These are phyloP conservation scores for Ogataea paradorogensis DNA, from an alignment of 805 yeast genomes.

Conservation along the genomic window DNA sequence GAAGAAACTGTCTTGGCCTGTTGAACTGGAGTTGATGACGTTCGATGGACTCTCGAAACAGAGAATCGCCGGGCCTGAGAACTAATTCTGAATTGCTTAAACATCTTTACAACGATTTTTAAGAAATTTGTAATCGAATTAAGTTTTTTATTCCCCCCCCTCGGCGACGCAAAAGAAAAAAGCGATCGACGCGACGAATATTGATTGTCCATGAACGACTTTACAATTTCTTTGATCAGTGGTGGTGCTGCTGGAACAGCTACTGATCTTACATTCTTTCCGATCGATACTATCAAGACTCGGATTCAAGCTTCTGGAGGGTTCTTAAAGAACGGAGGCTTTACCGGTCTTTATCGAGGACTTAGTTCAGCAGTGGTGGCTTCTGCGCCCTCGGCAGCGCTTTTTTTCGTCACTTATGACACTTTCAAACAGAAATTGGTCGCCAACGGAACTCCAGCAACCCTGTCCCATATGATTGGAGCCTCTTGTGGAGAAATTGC, in stretches of 20 bases:
- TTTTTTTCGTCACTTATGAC: constrained; percentile 84
- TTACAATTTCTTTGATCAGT: constrained; percentile 34
- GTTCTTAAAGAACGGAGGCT: constrained; percentile 89
- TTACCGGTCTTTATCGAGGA: constrained; percentile 86
- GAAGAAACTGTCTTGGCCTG: constrained; percentile 23
- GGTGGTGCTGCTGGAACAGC: constrained; percentile 98
- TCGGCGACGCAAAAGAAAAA: background rate
- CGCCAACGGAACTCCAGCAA: constrained; percentile 30
- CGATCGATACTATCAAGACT: constrained; percentile 93
- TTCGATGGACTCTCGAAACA: constrained; percentile 2
- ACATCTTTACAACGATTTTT: background rate
- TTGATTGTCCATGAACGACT: constrained; percentile 8
- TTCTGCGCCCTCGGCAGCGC: constrained; percentile 84
- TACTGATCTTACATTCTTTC: constrained; percentile 91
- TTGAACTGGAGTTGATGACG: constrained; percentile 23
- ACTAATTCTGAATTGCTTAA: constrained; percentile 1
- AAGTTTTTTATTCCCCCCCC: constrained; percentile 3
- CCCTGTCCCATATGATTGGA: constrained; percentile 73
- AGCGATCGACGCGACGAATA: constrained; percentile 6
- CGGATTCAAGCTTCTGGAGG: constrained; percentile 95
- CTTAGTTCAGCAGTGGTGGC: constrained; percentile 92
- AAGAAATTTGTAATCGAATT: background rate
- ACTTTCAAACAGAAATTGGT: constrained; percentile 47
- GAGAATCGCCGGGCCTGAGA: constrained; percentile 3
- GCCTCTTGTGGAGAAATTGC: constrained; percentile 90